Base-by-base conservation (phyloP, 164 flowering plant genomes). In the Chimonanthus salicifolius region DNA sequence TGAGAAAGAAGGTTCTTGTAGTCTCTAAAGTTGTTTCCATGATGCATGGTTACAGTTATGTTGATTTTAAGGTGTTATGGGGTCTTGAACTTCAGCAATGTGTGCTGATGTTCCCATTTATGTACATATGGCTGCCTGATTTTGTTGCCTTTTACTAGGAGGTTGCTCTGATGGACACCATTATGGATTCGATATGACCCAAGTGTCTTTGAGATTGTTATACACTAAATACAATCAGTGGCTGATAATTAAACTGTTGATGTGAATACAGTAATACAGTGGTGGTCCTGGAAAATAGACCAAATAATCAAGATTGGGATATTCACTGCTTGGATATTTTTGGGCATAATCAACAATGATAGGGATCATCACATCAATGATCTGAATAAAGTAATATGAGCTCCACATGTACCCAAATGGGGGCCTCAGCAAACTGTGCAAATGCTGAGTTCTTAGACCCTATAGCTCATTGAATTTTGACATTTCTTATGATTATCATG, bases 1-100 rank as follows among this genome's bases (percentile, higher is more conserved):
- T 33, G 6, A 75, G 79, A 64, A 83, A 83, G n/a, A 87, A 85
- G 92, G 92, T 85, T 62, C 47, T 78, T 20, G 67, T 33, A 54
- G 33, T 1, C 33, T 6, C 18, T 43, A n/a, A 11, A 72, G 33
- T 11, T 54, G 16, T 54, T 33, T 33, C 33, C n/a, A 10, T 54
- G 60, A 54, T 54, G 16, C 60, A 54, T 54, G 15, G 11, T n/a
- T 5, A 10, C 16, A 11, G 60, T 54, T 54, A 15, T 54, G 60
- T 54, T 54, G 60, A 54, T 54, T 54, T 8, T 13, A 54, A 54
- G n/a, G 16, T 3, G 11, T 54, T 13, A 13, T 11, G 60, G 60
- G 60, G 16, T 54, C 60, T n/a, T 10, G 16, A 10, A 5, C 60
- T 8, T 54, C 60, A 13, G 60, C 60, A 54, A 54, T 54, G 60